Conservation (phyloP, 257 asterid genomes). For the Capsicum pubescens region DNA sequence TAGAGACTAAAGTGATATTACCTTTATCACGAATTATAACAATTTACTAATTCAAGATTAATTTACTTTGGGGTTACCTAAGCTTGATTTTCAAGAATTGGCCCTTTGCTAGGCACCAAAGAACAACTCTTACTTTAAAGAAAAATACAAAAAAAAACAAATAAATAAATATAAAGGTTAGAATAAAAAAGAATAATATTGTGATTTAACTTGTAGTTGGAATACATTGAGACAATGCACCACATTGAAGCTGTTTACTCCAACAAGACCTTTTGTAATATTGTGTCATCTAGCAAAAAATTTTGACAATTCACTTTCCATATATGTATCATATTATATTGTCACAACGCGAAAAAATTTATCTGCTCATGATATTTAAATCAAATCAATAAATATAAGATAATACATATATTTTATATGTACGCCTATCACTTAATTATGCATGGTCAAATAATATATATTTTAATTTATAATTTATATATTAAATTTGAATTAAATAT, state of each 20-base stretch:
- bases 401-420: neutral
- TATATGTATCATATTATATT: neutral
- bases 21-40: neutral
- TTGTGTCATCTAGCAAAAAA: neutral
- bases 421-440: neutral
- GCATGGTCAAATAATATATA: neutral
- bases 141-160: neutral
- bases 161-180: neutral
- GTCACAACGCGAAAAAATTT: neutral
- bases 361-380: neutral
- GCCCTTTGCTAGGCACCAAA: slow-evolving; percentile 8
- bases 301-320: slow-evolving; percentile 16
- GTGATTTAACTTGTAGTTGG: slow-evolving; percentile 12
- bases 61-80: neutral
- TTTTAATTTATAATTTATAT: neutral
- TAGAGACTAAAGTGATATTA: no score
- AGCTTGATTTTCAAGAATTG: neutral
- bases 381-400: neutral
- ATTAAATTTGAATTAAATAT: neutral
- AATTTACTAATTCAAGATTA: neutral
- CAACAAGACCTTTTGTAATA: neutral
- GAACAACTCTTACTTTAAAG: neutral
- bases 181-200: neutral
- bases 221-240: neutral
- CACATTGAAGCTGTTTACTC: neutral